These are phyloP conservation scores for Diutina scorzettiae DNA, from an alignment of 1,139 yeast species.

Conservation along the genomic window DNA sequence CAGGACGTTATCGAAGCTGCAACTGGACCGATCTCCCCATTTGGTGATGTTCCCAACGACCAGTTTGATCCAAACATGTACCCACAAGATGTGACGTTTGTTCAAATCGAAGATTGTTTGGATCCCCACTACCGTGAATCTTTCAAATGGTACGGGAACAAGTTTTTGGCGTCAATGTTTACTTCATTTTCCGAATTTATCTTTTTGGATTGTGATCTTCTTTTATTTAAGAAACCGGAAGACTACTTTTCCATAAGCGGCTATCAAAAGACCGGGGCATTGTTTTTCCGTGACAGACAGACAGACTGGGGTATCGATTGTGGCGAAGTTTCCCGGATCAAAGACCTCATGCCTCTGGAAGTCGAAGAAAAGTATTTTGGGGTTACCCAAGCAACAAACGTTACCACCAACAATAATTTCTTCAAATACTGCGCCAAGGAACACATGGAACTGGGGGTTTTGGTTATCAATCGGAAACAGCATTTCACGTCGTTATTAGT, in stretches of 20 bases:
- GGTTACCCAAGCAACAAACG: constrained; percentile 7
- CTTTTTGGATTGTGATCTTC: constrained; percentile 14
- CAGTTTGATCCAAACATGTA: not conserved
- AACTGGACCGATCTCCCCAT: not conserved
- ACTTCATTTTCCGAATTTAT: constrained; percentile 14
- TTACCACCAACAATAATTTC: constrained; percentile 8
- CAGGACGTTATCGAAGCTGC: not conserved
- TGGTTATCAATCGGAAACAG: constrained; percentile 9
- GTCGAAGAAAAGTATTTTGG: not conserved
- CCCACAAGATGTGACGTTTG: constrained; percentile 11
- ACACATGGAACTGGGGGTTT: constrained; percentile 12
- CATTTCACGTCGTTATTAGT: constrained; percentile 10
- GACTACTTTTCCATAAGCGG: constrained; percentile 10
- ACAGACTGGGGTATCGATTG: constrained; percentile 4
- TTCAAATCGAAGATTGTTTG: constrained; percentile 11
- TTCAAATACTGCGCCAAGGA: constrained; percentile 12
- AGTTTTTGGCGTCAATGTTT: constrained; percentile 15
- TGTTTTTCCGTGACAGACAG: constrained; percentile 13
- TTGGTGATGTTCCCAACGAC: not conserved
- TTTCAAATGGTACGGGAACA: constrained; percentile 15
- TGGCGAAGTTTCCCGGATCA: not conserved
- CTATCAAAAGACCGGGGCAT: constrained; percentile 12
- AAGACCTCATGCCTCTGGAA: not conserved
- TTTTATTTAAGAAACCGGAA: constrained; percentile 13
- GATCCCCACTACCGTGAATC: constrained; percentile 2